phyloP scores from a whole-genome alignment of 495 filamentous ascomycete species.

The Daldinia loculata region DNA sequence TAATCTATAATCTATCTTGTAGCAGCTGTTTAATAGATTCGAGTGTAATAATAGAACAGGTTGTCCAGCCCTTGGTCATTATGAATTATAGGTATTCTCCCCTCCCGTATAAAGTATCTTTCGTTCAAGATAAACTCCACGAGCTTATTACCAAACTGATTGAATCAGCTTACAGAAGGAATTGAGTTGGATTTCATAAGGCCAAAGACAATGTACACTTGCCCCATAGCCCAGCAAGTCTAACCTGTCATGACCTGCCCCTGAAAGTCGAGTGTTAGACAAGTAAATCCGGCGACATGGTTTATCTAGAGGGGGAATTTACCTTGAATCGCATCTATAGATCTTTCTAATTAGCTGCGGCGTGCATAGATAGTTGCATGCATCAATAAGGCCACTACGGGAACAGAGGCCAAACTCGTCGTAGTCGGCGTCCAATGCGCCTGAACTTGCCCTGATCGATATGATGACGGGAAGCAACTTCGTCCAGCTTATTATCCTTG shows the following conservation, averaged over 20 bases:
- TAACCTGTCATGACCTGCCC: background rate
- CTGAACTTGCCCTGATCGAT: conserved; percentile 54
- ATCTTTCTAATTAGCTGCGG: background rate
- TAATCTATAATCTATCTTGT: no score
- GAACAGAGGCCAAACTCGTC: conserved; percentile 56
- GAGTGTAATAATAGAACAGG: no score
- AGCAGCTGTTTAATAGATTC: no score
- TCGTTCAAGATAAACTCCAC: background rate
- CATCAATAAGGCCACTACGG: conserved; percentile 1
- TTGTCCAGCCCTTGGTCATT: no score
- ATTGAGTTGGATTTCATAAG: background rate
- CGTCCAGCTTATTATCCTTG: conserved; percentile 57
- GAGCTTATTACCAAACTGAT: background rate
- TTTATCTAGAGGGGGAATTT: background rate
- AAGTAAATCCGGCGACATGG: background rate
- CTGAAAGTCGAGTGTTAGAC: background rate
- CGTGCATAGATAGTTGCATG: background rate
- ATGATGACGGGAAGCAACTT: conserved; percentile 57
- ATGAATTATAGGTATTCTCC: background rate
- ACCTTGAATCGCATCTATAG: background rate
- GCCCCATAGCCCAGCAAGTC: background rate
- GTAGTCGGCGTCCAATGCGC: conserved; percentile 47
- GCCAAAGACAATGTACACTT: background rate
- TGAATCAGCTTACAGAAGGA: background rate
- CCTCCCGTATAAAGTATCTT: background rate